Evolutionary conservation across 352 stramenopile genomes (phyloP), one percentile per base, ranked within the genome.

Genomic region (Globisporangium heterothallicum): DNA sequence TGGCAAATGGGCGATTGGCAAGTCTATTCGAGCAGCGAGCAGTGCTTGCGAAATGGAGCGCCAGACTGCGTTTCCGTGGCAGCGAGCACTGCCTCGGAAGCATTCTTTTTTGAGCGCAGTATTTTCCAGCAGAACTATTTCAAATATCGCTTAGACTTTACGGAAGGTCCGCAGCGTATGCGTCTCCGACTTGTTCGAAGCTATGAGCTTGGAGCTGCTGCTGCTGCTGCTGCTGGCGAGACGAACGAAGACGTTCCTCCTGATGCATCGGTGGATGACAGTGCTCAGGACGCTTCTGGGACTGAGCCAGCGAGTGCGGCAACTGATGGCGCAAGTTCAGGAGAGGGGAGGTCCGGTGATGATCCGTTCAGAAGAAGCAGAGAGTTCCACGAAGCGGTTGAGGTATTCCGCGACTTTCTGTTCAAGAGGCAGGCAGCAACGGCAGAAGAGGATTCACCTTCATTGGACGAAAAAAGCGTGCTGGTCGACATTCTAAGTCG

Each of bases 381-480:
- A n/a, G 72, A 77, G 41, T 79, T 86, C 34, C 75, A 86, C 35
- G 72, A 84, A 12, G 64, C 71, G 7, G 63, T 86, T 2, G 71
- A 75, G 49, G 61, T 75, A 16, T 86, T 78, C 24, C 53, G 61
- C 16, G 72, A 75, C 16, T 65, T 56, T 35, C 22, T 54, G 21
- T 74, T 53, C 47, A 68, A 65, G 25, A 21, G 29, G 22, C 12
- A 50, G 36, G 8, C 30, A 50, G 12, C 26, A 26, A 13, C 41
- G 2, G 3, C 3, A 8, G 29, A 45, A 21, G 29, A 42, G n/a
- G 29, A 16, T 0, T 0, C n/a, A 1, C 25, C 19, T 1, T n/a
- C 16, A 9, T 35, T 59, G 4, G 27, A 40, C 26, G 27, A 22
- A 12, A 18, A 5, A 10, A 19, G 12, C 2, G 14, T 34, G 13